Evolutionary conservation across 2,329 filamentous ascomycete genomes (phyloP).

Genomic region (Ceratocystis smalleyi): DNA sequence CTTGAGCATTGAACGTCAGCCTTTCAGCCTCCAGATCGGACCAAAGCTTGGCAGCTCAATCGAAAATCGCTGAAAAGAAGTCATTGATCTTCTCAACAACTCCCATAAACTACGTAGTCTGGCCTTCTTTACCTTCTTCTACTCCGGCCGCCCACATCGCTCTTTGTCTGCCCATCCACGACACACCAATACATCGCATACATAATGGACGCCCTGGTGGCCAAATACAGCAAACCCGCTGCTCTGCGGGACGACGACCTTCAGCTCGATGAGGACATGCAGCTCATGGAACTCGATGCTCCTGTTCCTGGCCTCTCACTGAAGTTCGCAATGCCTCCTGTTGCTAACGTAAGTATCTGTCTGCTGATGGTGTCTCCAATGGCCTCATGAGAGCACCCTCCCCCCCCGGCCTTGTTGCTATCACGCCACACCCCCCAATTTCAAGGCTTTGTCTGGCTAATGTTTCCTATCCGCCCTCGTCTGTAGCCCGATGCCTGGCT

Average conservation of each 20-base stretch:
- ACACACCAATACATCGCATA: constrained; percentile 14
- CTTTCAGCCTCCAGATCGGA: background rate
- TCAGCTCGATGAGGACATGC: constrained; percentile 56
- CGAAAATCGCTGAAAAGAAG: background rate
- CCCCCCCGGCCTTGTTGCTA: constrained; percentile 1
- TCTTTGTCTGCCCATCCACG: constrained; percentile 1
- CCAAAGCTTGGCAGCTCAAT: background rate
- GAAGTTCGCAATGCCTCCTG: constrained; percentile 87
- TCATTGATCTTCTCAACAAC: background rate
- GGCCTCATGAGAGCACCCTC: background rate
- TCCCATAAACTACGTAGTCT: background rate
- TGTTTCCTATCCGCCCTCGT: constrained; percentile 5
- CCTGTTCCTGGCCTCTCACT: constrained; percentile 63
- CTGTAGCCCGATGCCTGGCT: constrained; percentile 78
- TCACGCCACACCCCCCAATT: background rate
- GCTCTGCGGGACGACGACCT: constrained; percentile 57
- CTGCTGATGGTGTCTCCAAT: background rate
- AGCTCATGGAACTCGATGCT: constrained; percentile 45
- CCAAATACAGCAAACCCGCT: constrained; percentile 72
- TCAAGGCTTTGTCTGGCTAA: background rate
- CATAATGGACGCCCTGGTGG: constrained; percentile 81
- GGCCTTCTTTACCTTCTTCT: background rate
- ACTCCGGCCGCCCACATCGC: constrained; percentile 5
- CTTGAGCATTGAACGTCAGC: constrained; percentile 8
- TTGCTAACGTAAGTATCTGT: constrained; percentile 55